These are phyloP conservation scores for Dichotomocladium elegans DNA, from an alignment of 371 early-diverging fungal species.

Conservation along the genomic window DNA sequence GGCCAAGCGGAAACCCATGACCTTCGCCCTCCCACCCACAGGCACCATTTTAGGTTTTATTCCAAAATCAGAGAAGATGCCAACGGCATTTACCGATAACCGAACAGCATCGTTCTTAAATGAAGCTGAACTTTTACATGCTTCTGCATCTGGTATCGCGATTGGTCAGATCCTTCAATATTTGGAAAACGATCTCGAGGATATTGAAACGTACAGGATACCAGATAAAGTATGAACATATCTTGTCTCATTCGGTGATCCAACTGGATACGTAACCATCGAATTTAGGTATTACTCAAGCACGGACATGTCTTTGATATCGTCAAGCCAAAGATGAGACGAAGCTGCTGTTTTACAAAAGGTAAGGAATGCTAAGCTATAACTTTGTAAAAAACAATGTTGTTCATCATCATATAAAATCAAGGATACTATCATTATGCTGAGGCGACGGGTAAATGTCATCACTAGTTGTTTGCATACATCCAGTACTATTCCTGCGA, in stretches of 20 bases:
- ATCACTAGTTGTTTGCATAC: background rate
- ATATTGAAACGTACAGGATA: conserved; percentile 23
- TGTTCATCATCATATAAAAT: background rate
- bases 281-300: conserved; percentile 46
- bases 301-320: conserved; percentile 71
- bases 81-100: conserved; percentile 27
- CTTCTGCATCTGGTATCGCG: conserved; percentile 17
- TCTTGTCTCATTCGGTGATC: no score
- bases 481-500: background rate
- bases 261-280: background rate
- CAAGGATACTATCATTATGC: conserved; percentile 71
- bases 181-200: conserved; percentile 6
- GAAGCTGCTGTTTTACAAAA: conserved; percentile 87
- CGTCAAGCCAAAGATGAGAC: conserved; percentile 55
- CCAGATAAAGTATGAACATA: conserved; percentile 35
- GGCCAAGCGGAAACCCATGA: conserved; percentile 38
- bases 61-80: conserved; percentile 35
- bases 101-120: conserved; percentile 6
- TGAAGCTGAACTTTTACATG: conserved; percentile 23
- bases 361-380: conserved; percentile 34
- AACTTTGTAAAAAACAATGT: no score
- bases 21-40: conserved; percentile 41
- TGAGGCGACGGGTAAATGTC: conserved; percentile 59
- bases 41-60: conserved; percentile 47
- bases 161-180: conserved; percentile 36